Evolutionary conservation across 768 basidiomycete genomes (phyloP).

Genomic region (Russula abietina): DNA sequence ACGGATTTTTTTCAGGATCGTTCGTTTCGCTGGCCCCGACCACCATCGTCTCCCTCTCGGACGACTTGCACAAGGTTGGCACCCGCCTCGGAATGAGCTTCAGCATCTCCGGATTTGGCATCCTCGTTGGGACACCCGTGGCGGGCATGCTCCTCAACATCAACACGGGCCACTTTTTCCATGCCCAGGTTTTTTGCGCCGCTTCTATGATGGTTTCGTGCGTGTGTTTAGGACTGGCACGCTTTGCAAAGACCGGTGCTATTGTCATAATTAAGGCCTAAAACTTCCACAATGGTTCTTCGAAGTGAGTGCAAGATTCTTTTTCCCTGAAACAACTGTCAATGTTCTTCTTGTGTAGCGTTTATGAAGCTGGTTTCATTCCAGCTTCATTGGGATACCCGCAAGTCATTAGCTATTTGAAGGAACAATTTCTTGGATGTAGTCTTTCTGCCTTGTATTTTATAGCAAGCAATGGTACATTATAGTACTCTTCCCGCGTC

Average conservation of each 20-base stretch:
- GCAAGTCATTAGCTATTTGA: neutral
- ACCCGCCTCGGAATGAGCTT: conserved; percentile 28
- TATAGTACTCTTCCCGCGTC: too few relatives aligned
- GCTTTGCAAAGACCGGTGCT: conserved; percentile 5
- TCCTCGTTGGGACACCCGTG: conserved; percentile 27
- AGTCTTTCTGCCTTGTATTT: neutral
- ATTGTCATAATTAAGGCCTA: conserved; percentile 7
- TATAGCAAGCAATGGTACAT: neutral
- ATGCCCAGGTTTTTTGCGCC: conserved; percentile 18
- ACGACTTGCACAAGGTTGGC: conserved; percentile 20
- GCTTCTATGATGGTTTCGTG: neutral
- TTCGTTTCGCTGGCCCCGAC: conserved; percentile 21
- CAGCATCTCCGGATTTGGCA: conserved; percentile 20
- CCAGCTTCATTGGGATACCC: neutral
- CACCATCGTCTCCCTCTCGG: conserved; percentile 11
- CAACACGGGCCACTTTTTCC: conserved; percentile 12
- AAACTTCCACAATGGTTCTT: neutral
- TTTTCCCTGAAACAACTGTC: neutral
- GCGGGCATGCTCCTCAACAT: conserved; percentile 23
- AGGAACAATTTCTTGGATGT: neutral
- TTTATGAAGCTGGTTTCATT: neutral
- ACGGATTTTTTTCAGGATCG: conserved; percentile 34
- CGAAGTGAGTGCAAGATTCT: neutral
- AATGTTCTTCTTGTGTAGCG: neutral
- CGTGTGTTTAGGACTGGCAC: neutral